Conservation (phyloP, 345 rosid species). For the Eucalyptus curtisii region DNA sequence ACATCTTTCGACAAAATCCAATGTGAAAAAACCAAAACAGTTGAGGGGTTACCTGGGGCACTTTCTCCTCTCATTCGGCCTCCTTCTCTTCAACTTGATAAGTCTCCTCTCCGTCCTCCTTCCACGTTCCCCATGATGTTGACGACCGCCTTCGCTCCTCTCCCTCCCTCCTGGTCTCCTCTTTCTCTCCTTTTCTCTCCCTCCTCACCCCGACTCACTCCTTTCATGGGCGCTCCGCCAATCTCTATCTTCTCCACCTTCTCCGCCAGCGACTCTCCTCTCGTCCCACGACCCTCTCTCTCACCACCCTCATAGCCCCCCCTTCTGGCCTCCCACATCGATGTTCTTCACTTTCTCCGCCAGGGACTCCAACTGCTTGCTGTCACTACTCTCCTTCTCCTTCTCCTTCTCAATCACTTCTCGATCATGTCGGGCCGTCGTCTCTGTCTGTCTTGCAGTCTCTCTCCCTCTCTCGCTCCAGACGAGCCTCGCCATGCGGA, state of each 20-base stretch:
- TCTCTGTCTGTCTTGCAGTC: not conserved
- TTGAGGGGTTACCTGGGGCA: not conserved
- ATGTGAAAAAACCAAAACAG: not conserved
- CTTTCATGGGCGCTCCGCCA: not conserved
- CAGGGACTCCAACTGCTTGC: not conserved
- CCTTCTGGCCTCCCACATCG: not conserved
- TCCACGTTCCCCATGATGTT: not conserved
- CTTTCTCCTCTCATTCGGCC: not conserved
- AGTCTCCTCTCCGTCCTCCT: not conserved
- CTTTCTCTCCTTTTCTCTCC: not conserved
- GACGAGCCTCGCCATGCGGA: not conserved
- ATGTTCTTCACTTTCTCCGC: not conserved
- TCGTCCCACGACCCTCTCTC: not conserved
- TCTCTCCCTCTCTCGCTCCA: not conserved
- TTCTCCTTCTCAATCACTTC: not conserved
- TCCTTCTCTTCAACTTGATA: not conserved
- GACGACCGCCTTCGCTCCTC: not conserved
- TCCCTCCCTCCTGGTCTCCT: not conserved
- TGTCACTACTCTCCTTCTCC: not conserved
- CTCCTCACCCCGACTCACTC: not conserved
- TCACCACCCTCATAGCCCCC: not conserved
- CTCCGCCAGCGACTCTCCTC: slow-evolving; percentile 14
- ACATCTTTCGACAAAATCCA: not conserved
- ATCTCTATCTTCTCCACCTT: not conserved
- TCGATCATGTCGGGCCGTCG: not conserved